Conservation (phyloP, 768 basidiomycete genomes). For the Mycena maculata region DNA sequence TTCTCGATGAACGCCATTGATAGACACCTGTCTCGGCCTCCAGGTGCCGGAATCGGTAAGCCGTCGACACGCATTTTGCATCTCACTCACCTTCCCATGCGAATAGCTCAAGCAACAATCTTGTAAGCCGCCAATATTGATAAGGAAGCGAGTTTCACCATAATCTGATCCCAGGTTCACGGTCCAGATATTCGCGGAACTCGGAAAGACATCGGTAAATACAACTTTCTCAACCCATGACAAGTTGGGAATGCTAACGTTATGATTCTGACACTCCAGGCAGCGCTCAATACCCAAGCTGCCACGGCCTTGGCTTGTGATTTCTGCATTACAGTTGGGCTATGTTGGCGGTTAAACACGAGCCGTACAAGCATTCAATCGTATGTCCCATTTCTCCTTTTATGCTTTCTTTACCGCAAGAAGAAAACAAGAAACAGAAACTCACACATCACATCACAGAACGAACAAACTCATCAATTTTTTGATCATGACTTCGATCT, state of each 20-base stretch:
- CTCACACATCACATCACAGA: not conserved
- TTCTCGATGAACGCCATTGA: not conserved
- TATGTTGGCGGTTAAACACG: slow-evolving; percentile 9
- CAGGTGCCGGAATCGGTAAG: slow-evolving; percentile 8
- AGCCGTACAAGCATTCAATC: slow-evolving; percentile 9
- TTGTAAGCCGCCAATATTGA: not conserved
- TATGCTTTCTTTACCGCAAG: not conserved
- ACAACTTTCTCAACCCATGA: not conserved
- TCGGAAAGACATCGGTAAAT: slow-evolving; percentile 3
- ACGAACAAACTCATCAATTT: slow-evolving; percentile 18
- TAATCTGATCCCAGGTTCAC: not conserved
- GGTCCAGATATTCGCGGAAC: not conserved
- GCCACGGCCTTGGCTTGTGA: slow-evolving; percentile 1
- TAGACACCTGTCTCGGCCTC: not conserved
- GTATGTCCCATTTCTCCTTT: not conserved
- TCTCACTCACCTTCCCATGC: not conserved
- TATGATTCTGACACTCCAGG: not conserved
- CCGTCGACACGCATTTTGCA: not conserved
- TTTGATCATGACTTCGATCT: slow-evolving; percentile 9
- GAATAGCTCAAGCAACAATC: slow-evolving; percentile 2
- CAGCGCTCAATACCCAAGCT: not conserved
- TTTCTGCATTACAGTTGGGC: slow-evolving; percentile 1
- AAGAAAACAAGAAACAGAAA: too few species aligned
- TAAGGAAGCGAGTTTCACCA: not conserved
- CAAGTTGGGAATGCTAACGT: not conserved